These are phyloP conservation scores for Tetracladium marchalianum DNA, from an alignment of 495 filamentous ascomycete species.

Conservation along the genomic window DNA sequence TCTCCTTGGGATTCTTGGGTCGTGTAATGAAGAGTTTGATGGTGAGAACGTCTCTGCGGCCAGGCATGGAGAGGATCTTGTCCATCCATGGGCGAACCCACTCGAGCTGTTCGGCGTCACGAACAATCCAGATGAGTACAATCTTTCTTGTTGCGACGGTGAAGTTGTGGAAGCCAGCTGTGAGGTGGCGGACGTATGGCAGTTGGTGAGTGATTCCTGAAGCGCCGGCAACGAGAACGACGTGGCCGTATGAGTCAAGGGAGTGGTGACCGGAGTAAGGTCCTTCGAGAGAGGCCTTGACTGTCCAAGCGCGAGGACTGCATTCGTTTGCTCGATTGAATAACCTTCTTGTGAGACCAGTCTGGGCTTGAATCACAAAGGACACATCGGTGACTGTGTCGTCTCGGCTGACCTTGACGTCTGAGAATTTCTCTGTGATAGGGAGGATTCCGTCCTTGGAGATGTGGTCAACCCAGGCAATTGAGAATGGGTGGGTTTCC, in stretches of 20 bases:
- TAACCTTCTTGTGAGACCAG: slow-evolving; percentile 78
- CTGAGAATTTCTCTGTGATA: slow-evolving; percentile 24
- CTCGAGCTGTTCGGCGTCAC: slow-evolving; percentile 75
- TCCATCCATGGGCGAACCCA: slow-evolving; percentile 97
- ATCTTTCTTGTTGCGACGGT: slow-evolving; percentile 72
- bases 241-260: slow-evolving; percentile 83
- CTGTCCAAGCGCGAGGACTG: slow-evolving; percentile 15
- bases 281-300: slow-evolving; percentile 59
- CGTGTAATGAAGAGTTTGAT: slow-evolving; percentile 84
- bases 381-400: slow-evolving; percentile 44
- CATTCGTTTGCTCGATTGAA: slow-evolving; percentile 37
- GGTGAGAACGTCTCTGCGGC: slow-evolving; percentile 65
- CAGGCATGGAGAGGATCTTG: slow-evolving; percentile 65
- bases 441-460: slow-evolving; percentile 21
- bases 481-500: slow-evolving; percentile 89
- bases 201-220: slow-evolving; percentile 93
- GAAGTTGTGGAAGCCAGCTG: slow-evolving; percentile 60
- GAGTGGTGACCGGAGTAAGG: slow-evolving; percentile 78
- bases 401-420: background rate
- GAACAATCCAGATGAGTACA: slow-evolving; percentile 84
- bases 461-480: slow-evolving; percentile 65
- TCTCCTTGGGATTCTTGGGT: slow-evolving; percentile 62
- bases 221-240: slow-evolving; percentile 82
- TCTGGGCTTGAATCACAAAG: slow-evolving; percentile 74
- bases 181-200: slow-evolving; percentile 73